phyloP scores from a whole-genome alignment of 495 filamentous ascomycete genomes.

The Penicillium odoratum region DNA sequence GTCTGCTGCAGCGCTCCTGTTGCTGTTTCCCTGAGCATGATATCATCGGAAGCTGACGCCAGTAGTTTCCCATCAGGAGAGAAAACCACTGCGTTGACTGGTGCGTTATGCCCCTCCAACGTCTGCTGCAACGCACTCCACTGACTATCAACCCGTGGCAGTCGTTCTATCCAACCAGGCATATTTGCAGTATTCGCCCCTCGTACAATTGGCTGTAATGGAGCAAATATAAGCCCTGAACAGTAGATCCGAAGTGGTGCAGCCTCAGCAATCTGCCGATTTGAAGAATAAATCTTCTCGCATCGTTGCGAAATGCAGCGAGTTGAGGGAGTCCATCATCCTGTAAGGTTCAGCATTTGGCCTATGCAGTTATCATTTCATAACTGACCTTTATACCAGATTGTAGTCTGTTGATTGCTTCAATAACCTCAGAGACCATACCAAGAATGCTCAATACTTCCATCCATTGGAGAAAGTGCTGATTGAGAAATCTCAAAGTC shows the following conservation, averaged over 20 bases:
- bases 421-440: conserved; percentile 3
- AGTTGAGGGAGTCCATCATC: no score
- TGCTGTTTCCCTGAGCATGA: no score
- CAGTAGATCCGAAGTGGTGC: conserved; percentile 25
- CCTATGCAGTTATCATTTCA: background rate
- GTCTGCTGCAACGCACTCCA: conserved; percentile 6
- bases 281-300: conserved; percentile 34
- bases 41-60: no score
- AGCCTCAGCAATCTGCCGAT: conserved; percentile 32
- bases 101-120: background rate
- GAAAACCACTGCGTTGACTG: background rate
- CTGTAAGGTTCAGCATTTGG: conserved; percentile 1
- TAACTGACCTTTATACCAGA: conserved; percentile 7
- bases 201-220: conserved; percentile 28
- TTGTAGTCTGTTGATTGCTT: background rate
- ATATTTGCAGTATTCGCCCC: conserved; percentile 11
- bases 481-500: conserved; percentile 2
- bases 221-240: conserved; percentile 37
- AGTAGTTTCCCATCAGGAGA: background rate
- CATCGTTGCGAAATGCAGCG: conserved; percentile 24
- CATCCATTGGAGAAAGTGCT: conserved; percentile 17
- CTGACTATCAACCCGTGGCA: conserved; percentile 12
- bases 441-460: conserved; percentile 16
- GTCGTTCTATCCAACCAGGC: conserved; percentile 12
- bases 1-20: no score